These are phyloP conservation scores for Phytopythium cucurbitacearum DNA, from an alignment of 352 stramenopile species.

Conservation along the genomic window DNA sequence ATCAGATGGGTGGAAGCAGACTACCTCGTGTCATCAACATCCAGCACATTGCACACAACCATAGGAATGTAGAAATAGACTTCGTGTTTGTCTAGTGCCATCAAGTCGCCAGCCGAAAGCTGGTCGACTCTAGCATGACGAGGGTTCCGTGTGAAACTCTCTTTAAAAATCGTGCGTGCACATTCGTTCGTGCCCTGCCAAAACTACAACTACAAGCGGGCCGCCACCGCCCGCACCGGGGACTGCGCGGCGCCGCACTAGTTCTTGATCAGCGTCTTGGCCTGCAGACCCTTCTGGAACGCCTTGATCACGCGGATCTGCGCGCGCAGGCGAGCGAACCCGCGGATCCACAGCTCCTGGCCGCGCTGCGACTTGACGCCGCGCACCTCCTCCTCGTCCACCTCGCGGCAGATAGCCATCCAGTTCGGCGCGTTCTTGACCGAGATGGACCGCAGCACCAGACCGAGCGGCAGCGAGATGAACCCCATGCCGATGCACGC, in stretches of 20 bases:
- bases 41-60: too few species aligned
- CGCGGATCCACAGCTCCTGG: slow-evolving; percentile 52
- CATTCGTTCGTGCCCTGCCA: too few species aligned
- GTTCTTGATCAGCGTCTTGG: slow-evolving; percentile 28
- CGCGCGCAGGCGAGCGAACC: slow-evolving; percentile 44
- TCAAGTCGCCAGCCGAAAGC: too few species aligned
- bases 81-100: too few species aligned
- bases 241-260: slow-evolving; percentile 4
- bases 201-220: too few species aligned
- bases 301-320: slow-evolving; percentile 65
- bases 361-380: slow-evolving; percentile 26
- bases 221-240: too few species aligned
- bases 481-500: slow-evolving; percentile 55
- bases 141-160: too few species aligned
- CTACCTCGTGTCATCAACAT: too few species aligned
- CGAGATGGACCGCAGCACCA: slow-evolving; percentile 49
- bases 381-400: slow-evolving; percentile 31
- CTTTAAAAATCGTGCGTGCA: too few species aligned
- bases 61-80: too few species aligned
- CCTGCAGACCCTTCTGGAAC: slow-evolving; percentile 52
- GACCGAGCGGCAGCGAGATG: slow-evolving; percentile 40
- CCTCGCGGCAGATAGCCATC: slow-evolving; percentile 54
- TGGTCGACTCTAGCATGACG: too few species aligned
- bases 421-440: slow-evolving; percentile 54
- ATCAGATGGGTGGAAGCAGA: too few species aligned